phyloP scores from a whole-genome alignment of 2,329 filamentous ascomycete species.

The Paramyrothecium sp. region DNA sequence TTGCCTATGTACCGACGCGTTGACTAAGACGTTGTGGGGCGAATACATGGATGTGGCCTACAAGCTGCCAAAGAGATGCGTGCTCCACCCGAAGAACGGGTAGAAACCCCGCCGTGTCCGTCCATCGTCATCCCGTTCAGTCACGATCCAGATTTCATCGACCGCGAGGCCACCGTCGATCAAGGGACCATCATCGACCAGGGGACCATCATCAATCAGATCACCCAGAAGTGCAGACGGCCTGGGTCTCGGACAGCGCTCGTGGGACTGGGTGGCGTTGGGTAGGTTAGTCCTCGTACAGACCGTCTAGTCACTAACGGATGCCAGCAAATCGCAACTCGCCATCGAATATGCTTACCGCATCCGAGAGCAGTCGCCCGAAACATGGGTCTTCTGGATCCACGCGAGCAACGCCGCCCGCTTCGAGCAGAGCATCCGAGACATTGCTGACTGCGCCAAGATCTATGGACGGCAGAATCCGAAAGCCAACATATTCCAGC shows the following conservation, averaged over 20 bases:
- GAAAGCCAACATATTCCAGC: constrained; percentile 26
- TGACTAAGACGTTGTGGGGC: no score
- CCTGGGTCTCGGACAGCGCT: constrained; percentile 1
- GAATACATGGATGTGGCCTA: no score
- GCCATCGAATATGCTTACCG: constrained; percentile 34
- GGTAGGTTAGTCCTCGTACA: constrained; percentile 10
- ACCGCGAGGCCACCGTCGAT: not conserved
- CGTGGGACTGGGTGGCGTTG: constrained; percentile 29
- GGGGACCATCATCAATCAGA: constrained; percentile 14
- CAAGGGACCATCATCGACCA: not conserved
- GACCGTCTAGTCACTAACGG: not conserved
- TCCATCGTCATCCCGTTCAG: constrained; percentile 21
- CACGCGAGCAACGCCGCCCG: constrained; percentile 28
- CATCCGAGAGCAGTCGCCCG: constrained; percentile 16
- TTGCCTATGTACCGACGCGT: no score
- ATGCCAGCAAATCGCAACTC: constrained; percentile 19
- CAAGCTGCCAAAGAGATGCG: not conserved
- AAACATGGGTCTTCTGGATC: constrained; percentile 35
- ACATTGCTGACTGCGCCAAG: constrained; percentile 28
- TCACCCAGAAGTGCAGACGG: constrained; percentile 22
- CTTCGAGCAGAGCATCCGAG: constrained; percentile 30
- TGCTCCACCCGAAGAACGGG: constrained; percentile 3
- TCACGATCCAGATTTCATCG: constrained; percentile 12
- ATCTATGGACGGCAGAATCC: constrained; percentile 26
- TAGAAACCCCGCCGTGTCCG: constrained; percentile 17